Conservation (phyloP, 148 eudicot species). For the Vaccinium myrtillus region DNA sequence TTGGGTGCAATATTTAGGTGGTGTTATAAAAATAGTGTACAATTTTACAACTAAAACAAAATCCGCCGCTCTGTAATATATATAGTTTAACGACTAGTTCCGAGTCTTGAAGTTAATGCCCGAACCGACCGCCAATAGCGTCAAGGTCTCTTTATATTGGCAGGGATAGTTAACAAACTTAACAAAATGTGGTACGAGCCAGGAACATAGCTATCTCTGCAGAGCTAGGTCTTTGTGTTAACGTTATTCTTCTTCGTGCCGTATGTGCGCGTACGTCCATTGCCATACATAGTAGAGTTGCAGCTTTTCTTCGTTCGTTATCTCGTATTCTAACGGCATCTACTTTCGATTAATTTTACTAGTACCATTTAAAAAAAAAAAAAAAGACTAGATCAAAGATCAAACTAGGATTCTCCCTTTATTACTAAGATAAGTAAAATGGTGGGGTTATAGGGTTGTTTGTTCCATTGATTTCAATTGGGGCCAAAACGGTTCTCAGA, state of each 20-base stretch:
- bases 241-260: neutral
- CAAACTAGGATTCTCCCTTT: no score
- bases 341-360: no score
- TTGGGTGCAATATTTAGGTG: neutral
- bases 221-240: neutral
- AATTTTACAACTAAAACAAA: neutral
- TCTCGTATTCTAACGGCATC: no score
- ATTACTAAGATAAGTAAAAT: neutral
- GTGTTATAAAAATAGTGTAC: neutral
- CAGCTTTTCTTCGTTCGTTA: neutral
- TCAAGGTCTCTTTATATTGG: neutral
- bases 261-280: neutral
- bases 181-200: neutral
- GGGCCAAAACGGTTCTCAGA: neutral
- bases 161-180: neutral
- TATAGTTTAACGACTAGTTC: no score
- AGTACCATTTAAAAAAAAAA: no score
- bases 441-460: neutral
- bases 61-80: neutral
- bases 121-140: neutral
- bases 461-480: neutral
- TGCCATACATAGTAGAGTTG: neutral
- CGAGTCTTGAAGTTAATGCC: no score
- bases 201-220: neutral
- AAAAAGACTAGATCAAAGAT: neutral